Base-by-base conservation (phyloP, 106 monocot genomes). In the Allium cepa region DNA sequence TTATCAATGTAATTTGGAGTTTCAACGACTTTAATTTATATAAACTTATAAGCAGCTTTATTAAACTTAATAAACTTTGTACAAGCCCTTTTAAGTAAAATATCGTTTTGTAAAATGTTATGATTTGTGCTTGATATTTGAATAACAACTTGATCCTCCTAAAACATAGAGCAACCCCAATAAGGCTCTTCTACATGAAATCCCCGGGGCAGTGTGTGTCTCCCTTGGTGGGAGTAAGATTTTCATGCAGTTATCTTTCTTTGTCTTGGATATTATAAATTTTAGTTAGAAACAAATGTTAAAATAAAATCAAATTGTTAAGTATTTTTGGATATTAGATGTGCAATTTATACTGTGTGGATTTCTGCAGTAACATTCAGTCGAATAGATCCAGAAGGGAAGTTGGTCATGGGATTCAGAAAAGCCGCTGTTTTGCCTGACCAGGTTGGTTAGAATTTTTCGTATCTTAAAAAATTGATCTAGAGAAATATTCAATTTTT, bases 331-430 rank as follows among this genome's bases (percentile, higher is more conserved):
- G 53, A 55, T n/a, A 45, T n/a, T 70, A 69, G n/a, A 16, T 70
- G 55, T 15, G 3, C 36, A 77, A 26, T 17, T 46, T 63, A 65
- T 59, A 48, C 9, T 49, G 50, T 13, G 36, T 69, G 22, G 59
- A 4, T 63, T 73, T 80, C 27, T 81, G 74, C 82, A 99, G 97
- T 99, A 57, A 99, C 97, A 70, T 99, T 99, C 74, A 99, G 97
- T 77, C 81, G 92, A 55, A 84, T 92, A 71, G 97, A 90, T 71
- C 97, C 92, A 28, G 97, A 92, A 79, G 87, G 92, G 67, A 99
- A 92, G 77, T 69, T 99, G 76, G 79, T 92, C 50, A 92, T 99
- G 97, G 97, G 97, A 58, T 99, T 87, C 66, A 74, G 97, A 56
- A 99, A 99, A 78, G 87, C 92, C 46, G 81, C 52, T 66, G 26